Evolutionary conservation across 140 eudicot species (phyloP).

Genomic region (Ambrosia hybrid): DNA sequence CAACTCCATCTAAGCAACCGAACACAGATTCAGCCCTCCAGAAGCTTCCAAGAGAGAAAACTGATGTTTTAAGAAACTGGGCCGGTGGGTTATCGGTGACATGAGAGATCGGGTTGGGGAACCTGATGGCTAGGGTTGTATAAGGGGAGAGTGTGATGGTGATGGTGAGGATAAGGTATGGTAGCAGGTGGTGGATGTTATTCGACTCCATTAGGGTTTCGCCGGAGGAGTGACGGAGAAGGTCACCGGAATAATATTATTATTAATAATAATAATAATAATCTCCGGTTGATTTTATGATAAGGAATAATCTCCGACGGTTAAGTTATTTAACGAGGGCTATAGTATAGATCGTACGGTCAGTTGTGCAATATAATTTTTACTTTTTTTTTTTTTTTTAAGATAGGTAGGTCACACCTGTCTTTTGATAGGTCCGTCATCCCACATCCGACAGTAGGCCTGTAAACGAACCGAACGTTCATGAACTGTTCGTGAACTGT

Average conservation of each 20-base stretch:
- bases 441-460: no score
- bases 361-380: no score
- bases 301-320: no score
- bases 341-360: no score
- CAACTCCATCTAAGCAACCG: conserved; percentile 93
- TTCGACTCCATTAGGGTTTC: conserved; percentile 30
- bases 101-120: conserved; percentile 70
- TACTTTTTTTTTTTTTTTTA: no score
- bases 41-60: conserved; percentile 90
- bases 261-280: background rate
- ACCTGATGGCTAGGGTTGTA: conserved; percentile 49
- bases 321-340: no score
- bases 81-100: conserved; percentile 23
- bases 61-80: conserved; percentile 53
- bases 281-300: background rate
- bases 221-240: conserved; percentile 1
- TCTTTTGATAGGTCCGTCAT: no score
- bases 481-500: no score
- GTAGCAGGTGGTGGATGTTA: conserved; percentile 6
- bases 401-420: no score
- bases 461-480: no score
- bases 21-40: conserved; percentile 96
- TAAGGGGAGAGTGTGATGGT: conserved; percentile 26
- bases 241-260: conserved; percentile 11
- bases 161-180: conserved; percentile 11